Evolutionary conservation across 345 rosid genomes (phyloP), one percentile per base, ranked within the genome.

Genomic region (Eucalyptus coolabah): DNA sequence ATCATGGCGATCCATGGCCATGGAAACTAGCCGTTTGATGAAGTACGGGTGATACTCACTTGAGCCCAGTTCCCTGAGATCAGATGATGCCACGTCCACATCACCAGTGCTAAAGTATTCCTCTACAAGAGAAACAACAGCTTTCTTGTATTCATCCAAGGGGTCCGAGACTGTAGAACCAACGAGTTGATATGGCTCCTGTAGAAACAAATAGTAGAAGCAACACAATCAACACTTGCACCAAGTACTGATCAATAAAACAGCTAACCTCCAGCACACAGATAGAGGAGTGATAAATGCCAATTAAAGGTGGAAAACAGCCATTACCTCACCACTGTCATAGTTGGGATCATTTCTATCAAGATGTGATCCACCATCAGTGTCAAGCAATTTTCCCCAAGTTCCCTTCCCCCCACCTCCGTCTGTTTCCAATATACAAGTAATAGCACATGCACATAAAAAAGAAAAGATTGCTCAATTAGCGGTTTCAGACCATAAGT

Each of bases 391-490:
- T 92, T 96, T 98, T 24, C 99, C 99, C 99, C 99, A 97, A 18
- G 99, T 96, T 63, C 99, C 99, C 92, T 96, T 97, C n/a, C 99
- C 99, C 54, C 99, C 99, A 89, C 92, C 99, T 88, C 99, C 99
- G 87, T 98, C 99, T 98, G 92, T 80, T 91, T 89, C 69, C 67
- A 77, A 77, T 77, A 37, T 37, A 77, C 8, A 21, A 37, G 15
- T 37, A 77, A 19, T 21, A 77, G 83, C 47, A 77, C 83, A 77
- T 77, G 45, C 83, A 19, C 83, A 77, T 13, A 21, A 77, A 77
- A 37, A 77, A 6, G 9, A 77, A 0, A 77, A 37, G 83, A 37
- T 77, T 40, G 28, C 45, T 77, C 83, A 11, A 77, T 77, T 40
- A 77, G 83, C 7, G 0, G 83, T 77, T 77, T 23, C 83, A 37